Evolutionary conservation across 306 rosid species (phyloP), one percentile per base, ranked within the genome.

Genomic region (Vigna trinervia): DNA sequence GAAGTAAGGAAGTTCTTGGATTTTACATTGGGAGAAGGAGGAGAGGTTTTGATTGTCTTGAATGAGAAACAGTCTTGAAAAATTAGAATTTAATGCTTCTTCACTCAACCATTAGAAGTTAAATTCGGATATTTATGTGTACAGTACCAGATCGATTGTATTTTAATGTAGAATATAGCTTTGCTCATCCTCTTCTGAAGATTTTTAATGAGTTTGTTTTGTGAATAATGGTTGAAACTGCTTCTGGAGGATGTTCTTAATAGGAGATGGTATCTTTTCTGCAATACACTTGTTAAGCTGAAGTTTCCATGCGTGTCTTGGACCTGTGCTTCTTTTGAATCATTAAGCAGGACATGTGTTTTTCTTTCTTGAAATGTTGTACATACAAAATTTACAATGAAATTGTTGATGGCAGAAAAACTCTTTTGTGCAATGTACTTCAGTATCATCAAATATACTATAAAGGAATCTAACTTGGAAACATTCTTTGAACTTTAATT

Each of bases 21-120:
- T 85, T 67, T 26, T 60, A 76, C 81, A 51, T 85, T 96, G 66
- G 75, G 47, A 60, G 45, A 51, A 50, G 91, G 90, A 75, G 99
- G 94, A 28, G 94, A 96, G 87, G 74, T 92, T 87, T 86, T 96
- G 77, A 90, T 96, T 81, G 91, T 96, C 74, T 85, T 88, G 93
- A 89, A 92, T 84, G 80, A 59, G 51, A 78, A 79, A 65, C 59
- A 65, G 54, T 87, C 81, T 48, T 81, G 75, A 81, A 46, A 26
- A 28, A 36, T 13, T 62, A 74, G 47, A 8, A 30, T 38, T 48
- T 8, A 17, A 82, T 64, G 45, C 45, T 48, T 69, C 26, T 53
- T 38, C 3, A 54, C 13, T 73, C 32, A 17, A 8, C 54, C 22
- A 6, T 70, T 62, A 77, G 62, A 54, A 52, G 48, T 48, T 43